Base-by-base conservation (phyloP, 202 grass and related monocot genomes). In the Schoenoplectus tabernaemontani region DNA sequence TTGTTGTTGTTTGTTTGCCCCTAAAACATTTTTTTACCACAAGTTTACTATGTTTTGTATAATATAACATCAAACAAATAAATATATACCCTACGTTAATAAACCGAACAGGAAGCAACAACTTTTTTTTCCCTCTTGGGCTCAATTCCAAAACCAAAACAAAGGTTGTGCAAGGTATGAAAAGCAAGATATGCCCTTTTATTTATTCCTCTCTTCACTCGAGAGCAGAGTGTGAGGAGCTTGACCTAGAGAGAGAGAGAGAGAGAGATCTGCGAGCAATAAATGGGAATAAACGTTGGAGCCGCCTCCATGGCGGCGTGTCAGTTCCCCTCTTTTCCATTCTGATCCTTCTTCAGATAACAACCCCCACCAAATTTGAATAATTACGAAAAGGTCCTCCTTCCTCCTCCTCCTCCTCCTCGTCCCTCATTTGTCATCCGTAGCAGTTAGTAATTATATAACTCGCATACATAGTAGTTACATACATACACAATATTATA, bases 271-370 rank as follows among this genome's bases (percentile, higher is more conserved):
- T 58, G 82, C 8, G 86, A 85, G 88, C 78, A 91, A 91, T 91
- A 93, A 93, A 93, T 93, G 88, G 68, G 84, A 87, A 91, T 85
- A 87, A 91, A 89, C 84, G 84, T 89, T 86, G 1, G 84, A 88
- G 86, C 84, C 77, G 82, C 67, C 82, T 82, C 89, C 88, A 96
- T 96, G 93, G 90, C 90, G 90, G 93, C 90, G 90, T 85, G 87
- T 89, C 90, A 93, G 90, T 71, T 68, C 69, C 7, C 57, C 75
- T 81, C 38, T 60, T 46, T 81, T 43, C 41, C 66, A 32, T 56
- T 84, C 65, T 23, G 68, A 77, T 39, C 36, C 8, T 47, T 75
- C 26, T 64, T 57, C 50, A 41, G 34, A 74, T 61, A 47, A 64
- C 44, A 60, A 44, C 59, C 59, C 78, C 70, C 26, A 69, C 39